These are phyloP conservation scores for Clavaria fumosa DNA, from an alignment of 768 basidiomycete species.

Conservation along the genomic window DNA sequence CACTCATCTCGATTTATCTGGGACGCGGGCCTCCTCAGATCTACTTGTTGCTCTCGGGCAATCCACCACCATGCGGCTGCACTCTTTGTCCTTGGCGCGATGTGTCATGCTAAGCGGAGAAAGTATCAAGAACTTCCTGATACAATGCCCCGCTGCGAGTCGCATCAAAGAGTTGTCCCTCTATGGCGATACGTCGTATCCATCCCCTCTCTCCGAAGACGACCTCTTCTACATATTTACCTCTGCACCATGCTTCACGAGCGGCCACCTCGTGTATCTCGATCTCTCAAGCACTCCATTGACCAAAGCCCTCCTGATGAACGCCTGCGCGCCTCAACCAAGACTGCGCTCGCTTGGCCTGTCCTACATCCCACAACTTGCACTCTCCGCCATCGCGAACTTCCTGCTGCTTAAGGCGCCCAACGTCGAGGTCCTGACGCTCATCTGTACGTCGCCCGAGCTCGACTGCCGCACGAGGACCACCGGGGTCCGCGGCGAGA, in stretches of 20 bases:
- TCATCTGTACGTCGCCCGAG: conserved; percentile 64
- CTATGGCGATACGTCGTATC: conserved; percentile 78
- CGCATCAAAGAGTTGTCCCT: conserved; percentile 67
- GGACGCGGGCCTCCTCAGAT: conserved; percentile 67
- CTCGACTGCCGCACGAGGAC: conserved; percentile 40
- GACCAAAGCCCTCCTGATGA: conserved; percentile 37
- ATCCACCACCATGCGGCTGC: conserved; percentile 50
- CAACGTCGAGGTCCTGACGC: conserved; percentile 75
- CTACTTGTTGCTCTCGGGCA: conserved; percentile 52
- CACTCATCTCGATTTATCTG: conserved; percentile 83
- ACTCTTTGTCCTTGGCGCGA: conserved; percentile 69
- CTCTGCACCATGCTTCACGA: conserved; percentile 64
- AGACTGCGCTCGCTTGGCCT: conserved; percentile 79
- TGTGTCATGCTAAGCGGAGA: conserved; percentile 75
- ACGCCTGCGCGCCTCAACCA: conserved; percentile 45
- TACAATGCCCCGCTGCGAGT: conserved; percentile 46
- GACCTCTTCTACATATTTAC: conserved; percentile 56
- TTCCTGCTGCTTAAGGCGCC: conserved; percentile 57
- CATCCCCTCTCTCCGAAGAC: conserved; percentile 48
- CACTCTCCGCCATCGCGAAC: conserved; percentile 43
- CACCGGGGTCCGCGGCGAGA: conserved; percentile 16
- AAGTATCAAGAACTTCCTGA: conserved; percentile 58
- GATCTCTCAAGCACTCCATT: conserved; percentile 80
- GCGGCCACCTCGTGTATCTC: conserved; percentile 66
- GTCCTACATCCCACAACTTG: conserved; percentile 65